phyloP scores from a whole-genome alignment of 129 eudicot genomes.

The sunflower (Helianthus annuus) region DNA sequence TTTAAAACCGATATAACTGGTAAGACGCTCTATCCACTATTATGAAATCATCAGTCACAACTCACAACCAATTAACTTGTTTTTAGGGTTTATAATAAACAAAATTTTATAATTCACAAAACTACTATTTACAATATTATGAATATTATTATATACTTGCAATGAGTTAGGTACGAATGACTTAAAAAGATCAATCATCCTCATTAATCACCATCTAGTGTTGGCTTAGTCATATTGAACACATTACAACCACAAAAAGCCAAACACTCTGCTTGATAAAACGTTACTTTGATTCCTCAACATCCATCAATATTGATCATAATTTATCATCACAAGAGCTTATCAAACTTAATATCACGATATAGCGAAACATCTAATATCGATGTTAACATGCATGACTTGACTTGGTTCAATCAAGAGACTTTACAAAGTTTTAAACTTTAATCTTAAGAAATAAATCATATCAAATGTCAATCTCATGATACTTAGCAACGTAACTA shows the following conservation, averaged over 20 bases:
- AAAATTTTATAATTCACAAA: too few species aligned
- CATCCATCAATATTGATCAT: not conserved
- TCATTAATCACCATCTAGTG: not conserved
- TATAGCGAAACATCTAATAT: not conserved
- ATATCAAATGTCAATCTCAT: not conserved
- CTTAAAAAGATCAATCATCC: not conserved
- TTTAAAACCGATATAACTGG: too few species aligned
- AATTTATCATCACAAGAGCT: not conserved
- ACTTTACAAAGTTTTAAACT: not conserved
- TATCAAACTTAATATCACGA: not conserved
- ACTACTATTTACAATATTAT: too few species aligned
- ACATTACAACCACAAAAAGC: not conserved
- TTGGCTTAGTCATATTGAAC: not conserved
- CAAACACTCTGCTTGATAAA: not conserved
- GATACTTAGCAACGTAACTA: not conserved
- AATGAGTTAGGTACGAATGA: not conserved
- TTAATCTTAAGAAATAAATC: not conserved
- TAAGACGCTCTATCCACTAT: too few species aligned
- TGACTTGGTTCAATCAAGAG: not conserved
- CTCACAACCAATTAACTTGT: too few species aligned
- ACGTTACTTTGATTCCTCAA: not conserved
- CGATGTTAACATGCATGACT: not conserved
- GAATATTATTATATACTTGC: not conserved
- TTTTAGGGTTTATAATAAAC: too few species aligned
- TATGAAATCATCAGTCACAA: too few species aligned